A percentile compares a stretch with the other conserved stretches of the same genome.
phyloP scores from a whole-genome alignment of 106 monocot genomes.

The Posidonia australis region DNA sequence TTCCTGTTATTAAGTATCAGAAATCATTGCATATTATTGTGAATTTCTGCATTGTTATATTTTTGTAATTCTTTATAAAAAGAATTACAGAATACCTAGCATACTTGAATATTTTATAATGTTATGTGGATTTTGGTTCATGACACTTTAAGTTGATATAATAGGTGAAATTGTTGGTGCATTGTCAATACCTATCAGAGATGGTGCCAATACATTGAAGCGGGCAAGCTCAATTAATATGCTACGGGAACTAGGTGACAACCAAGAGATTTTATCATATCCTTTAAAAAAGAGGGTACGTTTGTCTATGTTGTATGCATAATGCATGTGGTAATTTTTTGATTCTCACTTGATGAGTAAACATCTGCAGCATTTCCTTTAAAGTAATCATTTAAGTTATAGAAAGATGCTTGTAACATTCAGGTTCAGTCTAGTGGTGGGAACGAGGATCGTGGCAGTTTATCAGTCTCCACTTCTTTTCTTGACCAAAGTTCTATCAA shows the following conservation, averaged over 20 bases:
- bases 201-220: conserved; percentile 38
- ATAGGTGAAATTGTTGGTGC: conserved; percentile 85
- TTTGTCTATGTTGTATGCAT: neutral
- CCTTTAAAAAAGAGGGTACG: conserved; percentile 54
- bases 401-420: neutral
- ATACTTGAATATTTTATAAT: no score
- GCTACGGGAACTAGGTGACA: conserved; percentile 43
- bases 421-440: conserved; percentile 40
- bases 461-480: conserved; percentile 54
- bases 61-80: no score
- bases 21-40: no score
- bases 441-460: conserved; percentile 30
- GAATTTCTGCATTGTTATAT: no score
- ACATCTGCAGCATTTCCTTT: neutral
- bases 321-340: neutral
- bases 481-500: conserved; percentile 48
- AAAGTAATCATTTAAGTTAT: neutral
- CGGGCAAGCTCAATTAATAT: conserved; percentile 66
- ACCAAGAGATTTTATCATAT: conserved; percentile 34
- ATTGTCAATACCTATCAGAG: conserved; percentile 69
- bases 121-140: no score
- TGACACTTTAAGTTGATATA: neutral
- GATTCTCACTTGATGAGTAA: neutral
- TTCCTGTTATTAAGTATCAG: no score
- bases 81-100: no score